These are phyloP conservation scores for Tulasnella sp. DNA, from an alignment of 768 basidiomycete genomes.

Conservation along the genomic window DNA sequence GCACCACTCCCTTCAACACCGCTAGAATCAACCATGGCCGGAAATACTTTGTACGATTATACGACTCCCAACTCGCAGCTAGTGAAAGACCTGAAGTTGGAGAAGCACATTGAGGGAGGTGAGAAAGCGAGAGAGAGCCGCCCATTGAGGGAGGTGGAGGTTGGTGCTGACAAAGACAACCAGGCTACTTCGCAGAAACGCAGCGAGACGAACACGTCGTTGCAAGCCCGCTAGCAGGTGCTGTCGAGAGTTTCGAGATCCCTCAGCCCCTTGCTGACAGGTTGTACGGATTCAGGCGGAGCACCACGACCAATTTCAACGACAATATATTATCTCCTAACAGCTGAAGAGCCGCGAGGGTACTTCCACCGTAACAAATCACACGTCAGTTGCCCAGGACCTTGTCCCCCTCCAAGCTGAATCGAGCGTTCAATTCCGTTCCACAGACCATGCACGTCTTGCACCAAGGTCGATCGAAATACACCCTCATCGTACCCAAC, in stretches of 20 bases:
- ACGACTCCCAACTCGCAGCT: constrained; percentile 37
- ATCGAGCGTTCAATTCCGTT: neutral
- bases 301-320: constrained; percentile 42
- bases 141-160: constrained; percentile 24
- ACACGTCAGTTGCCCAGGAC: constrained; percentile 38
- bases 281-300: constrained; percentile 34
- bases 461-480: constrained; percentile 51
- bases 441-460: constrained; percentile 51
- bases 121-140: neutral
- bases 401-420: neutral
- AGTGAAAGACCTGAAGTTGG: constrained; percentile 36
- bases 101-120: constrained; percentile 39
- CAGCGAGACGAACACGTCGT: constrained; percentile 37
- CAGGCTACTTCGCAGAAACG: constrained; percentile 43
- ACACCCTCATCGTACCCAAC: constrained; percentile 46
- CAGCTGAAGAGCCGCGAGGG: constrained; percentile 43
- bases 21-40: neutral
- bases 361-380: constrained; percentile 51
- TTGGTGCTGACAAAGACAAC: neutral
- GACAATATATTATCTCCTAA: constrained; percentile 51
- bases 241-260: neutral
- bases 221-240: constrained; percentile 41
- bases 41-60: constrained; percentile 33
- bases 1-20: neutral
- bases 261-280: neutral